Evolutionary conservation across 2,329 filamentous ascomycete species (phyloP), one percentile per base, ranked within the genome.

Genomic region (Sporothrix dimorphospora): DNA sequence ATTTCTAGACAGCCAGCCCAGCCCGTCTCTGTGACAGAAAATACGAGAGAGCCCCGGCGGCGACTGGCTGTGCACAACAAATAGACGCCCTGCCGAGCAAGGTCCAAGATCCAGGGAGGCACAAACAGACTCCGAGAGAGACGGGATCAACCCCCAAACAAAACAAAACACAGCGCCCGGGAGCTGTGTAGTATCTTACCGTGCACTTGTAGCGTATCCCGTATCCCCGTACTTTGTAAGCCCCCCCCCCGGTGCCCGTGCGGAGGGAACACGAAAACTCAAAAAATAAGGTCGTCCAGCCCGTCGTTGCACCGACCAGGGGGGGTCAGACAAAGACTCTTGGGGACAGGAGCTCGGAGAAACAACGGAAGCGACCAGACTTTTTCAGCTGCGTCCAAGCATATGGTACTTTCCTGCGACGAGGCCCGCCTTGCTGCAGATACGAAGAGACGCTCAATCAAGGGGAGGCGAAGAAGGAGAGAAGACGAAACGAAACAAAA

Each of bases 271-370:
- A 42, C 38, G 24, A 59, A 59, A 59, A 59, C 14, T 9, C 24
- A 27, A 9, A 61, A 63, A 63, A 42, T 24, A 63, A 42, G 11
- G 34, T 63, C 57, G 19, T 40, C 27, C 38, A 63, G 34, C 21
- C 59, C 59, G 38, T 45, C 59, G 59, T 65, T 65, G 59, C 59
- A 65, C 59, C 12, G 38, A 63, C 21, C n/a, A 16, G 21, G 59
- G 59, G 59, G 59, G 38, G 42, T 6, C 14, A 19, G 38, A 2
- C 38, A 42, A 40, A 11, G 12, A 40, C 27, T 59, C 21, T 24
- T 19, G 45, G 59, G 59, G 59, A 65, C 57, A 38, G 57, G 30
- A n/a, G 19, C 16, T 53, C 34, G 7, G 21, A 24, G 14, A 19
- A 42, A 5, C 21, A 12, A 42, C 38, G 55, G 55, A 40, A 40